phyloP scores from a whole-genome alignment of 2,329 filamentous ascomycete genomes.

The Apiospora sp. region DNA sequence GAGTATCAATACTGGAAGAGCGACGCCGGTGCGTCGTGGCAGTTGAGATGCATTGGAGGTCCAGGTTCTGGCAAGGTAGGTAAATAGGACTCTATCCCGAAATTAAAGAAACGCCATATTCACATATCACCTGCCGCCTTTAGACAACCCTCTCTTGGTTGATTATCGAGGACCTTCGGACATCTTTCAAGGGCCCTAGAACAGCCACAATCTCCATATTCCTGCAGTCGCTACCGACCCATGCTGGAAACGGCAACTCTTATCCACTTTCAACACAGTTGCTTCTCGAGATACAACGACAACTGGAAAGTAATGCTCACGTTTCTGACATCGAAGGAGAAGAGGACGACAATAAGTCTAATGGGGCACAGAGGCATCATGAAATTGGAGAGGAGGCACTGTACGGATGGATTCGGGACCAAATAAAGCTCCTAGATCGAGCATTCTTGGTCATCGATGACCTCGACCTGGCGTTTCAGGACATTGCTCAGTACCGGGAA shows the following conservation, averaged over 20 bases:
- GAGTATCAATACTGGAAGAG: slow-evolving; percentile 10
- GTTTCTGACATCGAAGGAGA: background rate
- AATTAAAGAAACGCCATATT: background rate
- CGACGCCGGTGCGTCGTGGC: background rate
- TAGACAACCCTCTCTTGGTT: slow-evolving; percentile 4
- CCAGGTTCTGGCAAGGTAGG: slow-evolving; percentile 20
- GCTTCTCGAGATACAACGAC: background rate
- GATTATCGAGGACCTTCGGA: background rate
- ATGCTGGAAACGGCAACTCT: background rate
- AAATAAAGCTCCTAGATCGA: background rate
- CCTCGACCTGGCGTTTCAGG: background rate
- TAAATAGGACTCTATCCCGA: background rate
- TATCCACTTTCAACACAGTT: background rate
- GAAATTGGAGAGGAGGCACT: background rate
- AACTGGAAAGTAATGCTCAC: background rate
- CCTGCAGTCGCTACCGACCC: background rate
- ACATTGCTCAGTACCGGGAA: background rate
- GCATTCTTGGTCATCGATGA: background rate
- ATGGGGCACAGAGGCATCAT: background rate
- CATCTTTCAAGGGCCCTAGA: background rate
- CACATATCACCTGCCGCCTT: background rate
- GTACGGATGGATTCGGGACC: background rate
- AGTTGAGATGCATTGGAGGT: slow-evolving; percentile 5
- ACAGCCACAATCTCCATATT: slow-evolving; percentile 1
- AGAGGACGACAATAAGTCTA: too few relatives aligned